Base-by-base conservation (phyloP, 345 rosid genomes). In the Kernera saxatilis region DNA sequence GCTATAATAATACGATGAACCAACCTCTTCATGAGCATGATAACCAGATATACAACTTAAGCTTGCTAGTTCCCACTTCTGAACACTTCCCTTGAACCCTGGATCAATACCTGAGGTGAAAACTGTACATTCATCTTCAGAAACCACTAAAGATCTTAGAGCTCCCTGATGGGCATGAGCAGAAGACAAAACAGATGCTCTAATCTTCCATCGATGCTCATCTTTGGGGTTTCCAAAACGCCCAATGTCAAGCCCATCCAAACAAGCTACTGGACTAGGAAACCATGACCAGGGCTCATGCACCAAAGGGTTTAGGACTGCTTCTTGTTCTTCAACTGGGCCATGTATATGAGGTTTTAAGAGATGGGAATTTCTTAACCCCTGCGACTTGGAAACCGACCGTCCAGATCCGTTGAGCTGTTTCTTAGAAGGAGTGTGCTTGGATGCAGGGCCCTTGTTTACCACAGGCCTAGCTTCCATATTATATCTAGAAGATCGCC, bases 11-110 rank as follows among this genome's bases (percentile, higher is more conserved):
- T 45, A 52, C 27, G 62, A 78, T 75, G 64, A 77, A 68, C 91
- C 29, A 73, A 92, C 98, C 98, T 92, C 98, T 74, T 92, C 98
- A 76, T 92, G 98, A 60, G 90, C 98, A 85, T 88, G 78, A 84
- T 92, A 92, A 55, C 95, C 88, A 37, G 86, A 90, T 44, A 85
- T 72, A 64, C 93, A 84, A 77, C 81, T 88, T 72, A 90, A 78
- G 85, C 88, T 87, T 36, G 88, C 75, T 63, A 92, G 86, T 62
- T 92, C 98, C 97, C 98, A 92, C 82, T 85, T 92, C 76, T 85
- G 95, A 50, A 92, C 89, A 39, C 89, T 90, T 75, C 98, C 98
- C 81, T 84, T 90, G 77, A 86, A 92, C 64, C 97, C 98, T 64
- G 93, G 87, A 81, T 93, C 91, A 65, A 82, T 82, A 23, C 98